Percentiles rank a stretch among this genome's conserved stretches.
Evolutionary conservation across 2,329 filamentous ascomycete genomes (phyloP).

Genomic region (Xylaria sp.): DNA sequence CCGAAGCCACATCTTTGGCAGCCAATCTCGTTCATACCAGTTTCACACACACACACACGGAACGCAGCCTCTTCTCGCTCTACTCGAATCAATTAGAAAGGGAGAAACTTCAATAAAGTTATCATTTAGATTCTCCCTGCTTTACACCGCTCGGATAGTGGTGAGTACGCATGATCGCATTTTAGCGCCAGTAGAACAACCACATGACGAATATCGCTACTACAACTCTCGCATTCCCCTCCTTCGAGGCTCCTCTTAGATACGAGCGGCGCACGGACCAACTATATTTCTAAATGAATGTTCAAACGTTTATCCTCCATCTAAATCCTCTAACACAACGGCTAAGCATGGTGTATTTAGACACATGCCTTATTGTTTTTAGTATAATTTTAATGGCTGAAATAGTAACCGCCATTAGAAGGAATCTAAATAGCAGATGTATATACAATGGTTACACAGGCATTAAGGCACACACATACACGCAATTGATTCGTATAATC

Average conservation of each 20-base stretch:
- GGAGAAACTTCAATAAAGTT: neutral
- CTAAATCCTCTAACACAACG: no score
- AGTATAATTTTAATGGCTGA: no score
- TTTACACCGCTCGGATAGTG: constrained; percentile 40
- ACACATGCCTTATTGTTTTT: no score
- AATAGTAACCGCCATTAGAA: no score
- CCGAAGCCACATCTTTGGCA: neutral
- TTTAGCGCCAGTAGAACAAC: constrained; percentile 29
- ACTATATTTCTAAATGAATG: neutral
- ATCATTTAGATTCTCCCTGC: constrained; percentile 1
- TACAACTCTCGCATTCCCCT: no score
- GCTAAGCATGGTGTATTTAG: no score
- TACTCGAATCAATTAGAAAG: neutral
- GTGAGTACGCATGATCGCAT: constrained; percentile 15
- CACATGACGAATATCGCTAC: constrained; percentile 13
- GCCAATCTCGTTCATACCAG: neutral
- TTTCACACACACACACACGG: neutral
- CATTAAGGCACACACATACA: neutral
- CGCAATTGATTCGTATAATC: neutral
- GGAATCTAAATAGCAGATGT: no score
- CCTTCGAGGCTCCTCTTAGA: neutral
- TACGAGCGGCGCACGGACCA: constrained; percentile 5
- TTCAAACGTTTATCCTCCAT: neutral
- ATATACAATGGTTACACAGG: neutral
- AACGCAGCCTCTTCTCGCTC: neutral